A percentile compares a stretch with the other conserved stretches of the same genome.
phyloP scores from a whole-genome alignment of 192 early-diverging fungal species.

The Backusella circina region DNA sequence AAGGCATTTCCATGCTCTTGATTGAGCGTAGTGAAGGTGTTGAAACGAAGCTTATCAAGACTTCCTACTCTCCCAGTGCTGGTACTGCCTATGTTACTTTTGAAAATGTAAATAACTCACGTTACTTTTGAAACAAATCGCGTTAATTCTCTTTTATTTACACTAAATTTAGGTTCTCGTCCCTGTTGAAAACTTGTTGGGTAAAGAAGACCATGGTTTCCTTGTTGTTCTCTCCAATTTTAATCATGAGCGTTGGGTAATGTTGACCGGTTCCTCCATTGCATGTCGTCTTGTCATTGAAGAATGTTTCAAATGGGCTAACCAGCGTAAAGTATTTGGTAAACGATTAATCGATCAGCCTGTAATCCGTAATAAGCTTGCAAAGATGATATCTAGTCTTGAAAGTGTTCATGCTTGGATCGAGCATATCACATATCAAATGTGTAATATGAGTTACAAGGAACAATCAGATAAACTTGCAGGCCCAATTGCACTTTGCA shows the following conservation, averaged over 20 bases:
- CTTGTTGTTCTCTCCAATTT: constrained; percentile 70
- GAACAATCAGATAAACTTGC: constrained; percentile 60
- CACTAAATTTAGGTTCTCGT: constrained; percentile 45
- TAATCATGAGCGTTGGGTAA: constrained; percentile 70
- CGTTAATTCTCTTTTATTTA: neutral
- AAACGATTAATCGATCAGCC: constrained; percentile 65
- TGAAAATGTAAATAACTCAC: constrained; percentile 44
- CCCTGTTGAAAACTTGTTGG: constrained; percentile 68
- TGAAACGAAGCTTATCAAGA: constrained; percentile 62
- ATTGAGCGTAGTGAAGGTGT: constrained; percentile 61
- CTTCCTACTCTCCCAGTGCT: constrained; percentile 60
- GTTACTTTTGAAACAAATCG: neutral
- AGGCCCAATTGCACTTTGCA: constrained; percentile 64
- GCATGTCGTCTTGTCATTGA: constrained; percentile 44
- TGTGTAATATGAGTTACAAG: constrained; percentile 61
- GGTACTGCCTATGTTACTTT: constrained; percentile 63
- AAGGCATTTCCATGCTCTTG: constrained; percentile 65
- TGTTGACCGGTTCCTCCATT: constrained; percentile 35
- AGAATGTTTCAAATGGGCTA: constrained; percentile 70
- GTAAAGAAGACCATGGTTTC: constrained; percentile 62
- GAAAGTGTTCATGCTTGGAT: constrained; percentile 54
- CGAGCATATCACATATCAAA: constrained; percentile 65
- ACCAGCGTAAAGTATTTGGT: constrained; percentile 70
- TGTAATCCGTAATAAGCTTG: constrained; percentile 68
- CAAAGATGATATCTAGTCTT: constrained; percentile 43